These are phyloP conservation scores for Ganoderma boninense DNA, from an alignment of 1,284 basidiomycete species.

Conservation along the genomic window DNA sequence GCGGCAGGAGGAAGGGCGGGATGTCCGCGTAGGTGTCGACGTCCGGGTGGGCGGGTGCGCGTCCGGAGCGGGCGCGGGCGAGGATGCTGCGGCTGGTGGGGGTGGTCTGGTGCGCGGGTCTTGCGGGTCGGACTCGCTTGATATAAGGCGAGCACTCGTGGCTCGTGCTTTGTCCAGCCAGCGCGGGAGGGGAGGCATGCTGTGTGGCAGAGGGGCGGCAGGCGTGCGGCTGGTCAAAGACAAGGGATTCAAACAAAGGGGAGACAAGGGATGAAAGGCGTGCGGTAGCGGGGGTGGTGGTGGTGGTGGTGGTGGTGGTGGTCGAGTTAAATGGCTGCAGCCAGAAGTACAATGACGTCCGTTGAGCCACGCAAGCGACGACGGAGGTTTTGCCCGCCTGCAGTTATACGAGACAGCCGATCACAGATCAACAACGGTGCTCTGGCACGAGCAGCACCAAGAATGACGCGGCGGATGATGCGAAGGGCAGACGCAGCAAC, in stretches of 20 bases:
- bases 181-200: slow-evolving; percentile 26
- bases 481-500: slow-evolving; percentile 8
- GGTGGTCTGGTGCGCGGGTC: not conserved
- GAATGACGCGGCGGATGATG: slow-evolving; percentile 4
- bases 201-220: slow-evolving; percentile 4
- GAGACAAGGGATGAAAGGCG: not conserved
- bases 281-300: slow-evolving; percentile 3
- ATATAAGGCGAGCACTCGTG: slow-evolving; percentile 26
- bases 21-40: slow-evolving; percentile 20
- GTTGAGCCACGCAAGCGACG: not conserved
- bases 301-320: not conserved
- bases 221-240: not conserved
- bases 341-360: not conserved
- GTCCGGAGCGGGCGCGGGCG: not conserved
- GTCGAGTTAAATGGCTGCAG: not conserved
- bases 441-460: slow-evolving; percentile 4
- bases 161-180: slow-evolving; percentile 30
- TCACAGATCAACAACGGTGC: slow-evolving; percentile 1
- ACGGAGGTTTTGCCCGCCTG: not conserved
- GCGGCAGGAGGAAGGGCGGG: slow-evolving; percentile 30
- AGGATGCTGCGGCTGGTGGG: not conserved
- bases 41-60: slow-evolving; percentile 3
- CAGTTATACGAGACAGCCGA: slow-evolving; percentile 1
- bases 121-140: slow-evolving; percentile 7
- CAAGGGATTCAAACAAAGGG: slow-evolving; percentile 1